Evolutionary conservation across 495 filamentous ascomycete species (phyloP).

Genomic region (Zalerion maritima): DNA sequence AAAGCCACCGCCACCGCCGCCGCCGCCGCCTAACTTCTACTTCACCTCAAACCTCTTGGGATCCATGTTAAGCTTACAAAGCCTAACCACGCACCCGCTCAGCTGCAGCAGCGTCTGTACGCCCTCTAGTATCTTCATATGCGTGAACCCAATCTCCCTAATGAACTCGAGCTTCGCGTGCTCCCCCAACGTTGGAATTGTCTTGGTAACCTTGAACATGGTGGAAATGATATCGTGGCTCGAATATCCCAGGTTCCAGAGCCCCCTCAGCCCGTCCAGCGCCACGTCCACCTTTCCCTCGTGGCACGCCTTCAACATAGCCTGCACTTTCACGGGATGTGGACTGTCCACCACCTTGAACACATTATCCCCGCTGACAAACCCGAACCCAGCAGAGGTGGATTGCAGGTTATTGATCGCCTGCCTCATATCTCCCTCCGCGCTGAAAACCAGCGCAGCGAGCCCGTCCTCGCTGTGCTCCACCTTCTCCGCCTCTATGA

Average conservation of each 20-base stretch:
- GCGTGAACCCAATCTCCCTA: constrained; percentile 95
- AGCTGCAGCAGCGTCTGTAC: constrained; percentile 90
- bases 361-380: constrained; percentile 94
- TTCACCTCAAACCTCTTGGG: constrained; percentile 61
- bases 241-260: constrained; percentile 90
- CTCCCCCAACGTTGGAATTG: constrained; percentile 75
- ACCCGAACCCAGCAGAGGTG: constrained; percentile 88
- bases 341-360: constrained; percentile 96
- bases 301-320: constrained; percentile 93
- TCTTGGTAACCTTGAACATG: constrained; percentile 98
- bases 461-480: constrained; percentile 87
- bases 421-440: constrained; percentile 97
- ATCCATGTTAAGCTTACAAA: constrained; percentile 93
- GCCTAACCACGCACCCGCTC: constrained; percentile 74
- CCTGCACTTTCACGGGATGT: constrained; percentile 95
- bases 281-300: constrained; percentile 81
- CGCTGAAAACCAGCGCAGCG: constrained; percentile 88
- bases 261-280: constrained; percentile 71
- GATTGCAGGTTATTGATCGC: constrained; percentile 98
- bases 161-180: constrained; percentile 93
- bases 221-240: constrained; percentile 96
- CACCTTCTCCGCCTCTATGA: constrained; percentile 76
- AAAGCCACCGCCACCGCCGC: too few relatives aligned
- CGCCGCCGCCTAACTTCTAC: too few relatives aligned
- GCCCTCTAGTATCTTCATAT: constrained; percentile 96